Evolutionary conservation across 2,329 filamentous ascomycete species (phyloP).

Genomic region (Alternaria postmessia): DNA sequence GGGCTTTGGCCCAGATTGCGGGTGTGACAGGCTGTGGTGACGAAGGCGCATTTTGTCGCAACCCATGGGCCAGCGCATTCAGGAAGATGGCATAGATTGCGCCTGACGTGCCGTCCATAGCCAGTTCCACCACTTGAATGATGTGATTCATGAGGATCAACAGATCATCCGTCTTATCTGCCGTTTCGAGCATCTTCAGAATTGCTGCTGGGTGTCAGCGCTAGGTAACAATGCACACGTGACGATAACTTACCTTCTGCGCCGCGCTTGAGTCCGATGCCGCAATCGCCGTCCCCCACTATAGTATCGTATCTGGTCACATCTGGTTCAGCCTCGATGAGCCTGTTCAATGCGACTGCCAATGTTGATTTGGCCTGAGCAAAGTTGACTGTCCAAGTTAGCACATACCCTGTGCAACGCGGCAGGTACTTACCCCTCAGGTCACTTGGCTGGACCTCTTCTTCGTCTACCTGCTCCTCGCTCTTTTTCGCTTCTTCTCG

Average conservation of each 20-base stretch:
- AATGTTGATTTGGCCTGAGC: slow-evolving; percentile 61
- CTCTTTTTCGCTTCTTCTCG: slow-evolving; percentile 53
- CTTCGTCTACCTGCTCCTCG: slow-evolving; percentile 52
- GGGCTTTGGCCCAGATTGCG: slow-evolving; percentile 70
- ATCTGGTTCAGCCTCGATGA: slow-evolving; percentile 71
- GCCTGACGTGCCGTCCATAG: slow-evolving; percentile 79
- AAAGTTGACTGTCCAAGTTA: slow-evolving; percentile 59
- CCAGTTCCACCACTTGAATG: slow-evolving; percentile 70
- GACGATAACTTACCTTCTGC: slow-evolving; percentile 67
- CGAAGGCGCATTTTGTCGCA: slow-evolving; percentile 62
- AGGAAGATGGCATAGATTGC: slow-evolving; percentile 88
- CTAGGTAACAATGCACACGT: slow-evolving; percentile 38
- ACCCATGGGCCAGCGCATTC: slow-evolving; percentile 79
- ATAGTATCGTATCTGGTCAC: slow-evolving; percentile 77
- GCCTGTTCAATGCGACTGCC: slow-evolving; percentile 63
- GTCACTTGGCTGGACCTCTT: slow-evolving; percentile 61
- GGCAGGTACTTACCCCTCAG: slow-evolving; percentile 55
- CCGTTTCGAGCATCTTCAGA: slow-evolving; percentile 52
- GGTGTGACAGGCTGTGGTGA: slow-evolving; percentile 56
- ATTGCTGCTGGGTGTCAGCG: slow-evolving; percentile 48
- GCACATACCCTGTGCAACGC: background rate
- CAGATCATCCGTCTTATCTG: slow-evolving; percentile 63
- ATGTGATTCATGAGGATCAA: slow-evolving; percentile 68
- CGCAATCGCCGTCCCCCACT: slow-evolving; percentile 90
- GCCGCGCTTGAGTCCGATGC: slow-evolving; percentile 83